A percentile compares a stretch with the other conserved stretches of the same genome.
Conservation (phyloP, 306 rosid species). For the Nissolia schottii region DNA sequence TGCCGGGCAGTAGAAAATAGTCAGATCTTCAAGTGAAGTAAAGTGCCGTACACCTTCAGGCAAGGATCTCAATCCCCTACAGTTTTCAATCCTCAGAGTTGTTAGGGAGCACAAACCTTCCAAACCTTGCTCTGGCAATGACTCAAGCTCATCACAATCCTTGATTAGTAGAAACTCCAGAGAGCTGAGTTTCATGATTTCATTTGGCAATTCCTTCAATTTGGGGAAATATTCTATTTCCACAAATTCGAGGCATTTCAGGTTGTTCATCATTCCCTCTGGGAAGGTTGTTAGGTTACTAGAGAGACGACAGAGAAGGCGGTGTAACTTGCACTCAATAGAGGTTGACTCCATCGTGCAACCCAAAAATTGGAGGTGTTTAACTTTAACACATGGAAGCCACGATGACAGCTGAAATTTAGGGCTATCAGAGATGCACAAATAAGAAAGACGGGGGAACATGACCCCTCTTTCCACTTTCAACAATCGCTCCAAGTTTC, state of each 20-base stretch:
- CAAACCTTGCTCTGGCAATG: no score
- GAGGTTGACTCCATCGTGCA: neutral
- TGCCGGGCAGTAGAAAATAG: no score
- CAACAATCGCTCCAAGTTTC: no score
- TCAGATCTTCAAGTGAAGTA: no score
- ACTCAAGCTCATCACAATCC: no score
- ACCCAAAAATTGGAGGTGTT: neutral
- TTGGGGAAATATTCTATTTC: neutral
- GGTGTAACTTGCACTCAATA: neutral
- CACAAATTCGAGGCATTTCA: neutral
- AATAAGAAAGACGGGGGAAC: neutral
- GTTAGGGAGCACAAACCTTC: no score
- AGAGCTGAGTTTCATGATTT: no score
- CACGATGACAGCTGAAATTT: neutral
- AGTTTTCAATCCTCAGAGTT: fast-evolving
- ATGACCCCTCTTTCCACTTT: no score
- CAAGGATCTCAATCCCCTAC: neutral
- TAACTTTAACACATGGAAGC: neutral
- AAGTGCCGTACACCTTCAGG: no score
- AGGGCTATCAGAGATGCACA: neutral
- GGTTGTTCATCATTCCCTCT: neutral
- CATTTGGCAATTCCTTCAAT: neutral
- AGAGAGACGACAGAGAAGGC: neutral
- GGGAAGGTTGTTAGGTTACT: neutral
- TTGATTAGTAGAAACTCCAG: no score